A percentile compares a stretch with the other conserved stretches of the same genome.
phyloP scores from a whole-genome alignment of 2,329 filamentous ascomycete species.

The Aaosphaeria arxii region DNA sequence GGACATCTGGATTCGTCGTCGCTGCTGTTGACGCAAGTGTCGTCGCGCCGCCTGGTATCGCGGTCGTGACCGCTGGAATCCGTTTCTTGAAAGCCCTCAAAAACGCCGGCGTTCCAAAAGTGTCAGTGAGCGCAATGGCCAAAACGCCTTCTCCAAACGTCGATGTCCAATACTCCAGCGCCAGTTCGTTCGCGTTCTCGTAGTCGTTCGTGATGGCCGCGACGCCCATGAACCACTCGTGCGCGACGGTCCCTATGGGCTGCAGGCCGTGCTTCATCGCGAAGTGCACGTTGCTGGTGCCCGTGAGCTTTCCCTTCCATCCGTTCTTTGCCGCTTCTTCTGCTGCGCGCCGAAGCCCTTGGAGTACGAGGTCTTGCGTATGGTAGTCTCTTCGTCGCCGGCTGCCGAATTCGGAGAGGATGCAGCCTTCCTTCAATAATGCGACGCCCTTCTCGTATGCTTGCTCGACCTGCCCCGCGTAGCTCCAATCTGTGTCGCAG shows the following conservation, averaged over 20 bases:
- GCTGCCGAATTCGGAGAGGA: conserved; percentile 92
- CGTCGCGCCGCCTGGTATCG: conserved; percentile 38
- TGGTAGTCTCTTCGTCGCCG: conserved; percentile 88
- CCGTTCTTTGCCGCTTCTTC: conserved; percentile 65
- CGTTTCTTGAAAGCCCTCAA: conserved; percentile 77
- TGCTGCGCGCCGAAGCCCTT: conserved; percentile 76
- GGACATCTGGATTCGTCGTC: conserved; percentile 39
- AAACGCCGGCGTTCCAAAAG: conserved; percentile 90
- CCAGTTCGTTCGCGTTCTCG: conserved; percentile 76
- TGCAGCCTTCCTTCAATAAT: conserved; percentile 77
- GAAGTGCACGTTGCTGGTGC: conserved; percentile 95
- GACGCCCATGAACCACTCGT: conserved; percentile 99
- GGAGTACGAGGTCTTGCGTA: conserved; percentile 88
- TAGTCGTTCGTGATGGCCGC: conserved; percentile 90
- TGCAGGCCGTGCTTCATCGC: conserved; percentile 87
- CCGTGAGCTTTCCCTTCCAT: conserved; percentile 70
- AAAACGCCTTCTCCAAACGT: conserved; percentile 85
- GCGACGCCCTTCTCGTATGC: conserved; percentile 77
- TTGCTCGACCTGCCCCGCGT: conserved; percentile 80
- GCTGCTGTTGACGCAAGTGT: conserved; percentile 39
- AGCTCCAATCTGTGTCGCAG: conserved; percentile 88
- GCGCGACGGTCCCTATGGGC: conserved; percentile 86
- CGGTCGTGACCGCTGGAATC: conserved; percentile 47
- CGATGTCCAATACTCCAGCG: conserved; percentile 82
- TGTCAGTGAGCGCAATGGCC: conserved; percentile 89